phyloP scores from a whole-genome alignment of 2,329 filamentous ascomycete genomes.

The Fusarium subglutinans region DNA sequence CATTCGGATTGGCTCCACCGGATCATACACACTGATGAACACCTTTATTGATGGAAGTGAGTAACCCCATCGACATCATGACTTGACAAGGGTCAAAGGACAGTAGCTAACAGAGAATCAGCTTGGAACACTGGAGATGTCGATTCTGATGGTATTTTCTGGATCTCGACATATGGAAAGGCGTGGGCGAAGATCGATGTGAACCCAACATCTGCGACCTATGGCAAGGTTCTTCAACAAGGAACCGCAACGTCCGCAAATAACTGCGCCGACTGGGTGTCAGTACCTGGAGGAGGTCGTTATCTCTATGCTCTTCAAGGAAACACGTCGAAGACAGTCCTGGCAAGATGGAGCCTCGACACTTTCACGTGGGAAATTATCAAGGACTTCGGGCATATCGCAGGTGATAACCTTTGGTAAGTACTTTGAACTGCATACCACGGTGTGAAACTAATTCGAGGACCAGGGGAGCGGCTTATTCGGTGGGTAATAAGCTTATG shows the following conservation, averaged over 20 bases:
- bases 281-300: background rate
- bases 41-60: background rate
- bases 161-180: background rate
- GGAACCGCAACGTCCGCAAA: background rate
- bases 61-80: background rate
- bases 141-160: background rate
- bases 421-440: background rate
- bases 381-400: background rate
- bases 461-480: slow-evolving; percentile 1
- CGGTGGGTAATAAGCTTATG: background rate
- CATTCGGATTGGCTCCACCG: background rate
- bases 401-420: background rate
- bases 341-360: slow-evolving; percentile 4
- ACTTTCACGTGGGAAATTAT: background rate
- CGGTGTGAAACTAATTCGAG: background rate
- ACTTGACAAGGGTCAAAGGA: no score
- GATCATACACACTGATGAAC: slow-evolving; percentile 7
- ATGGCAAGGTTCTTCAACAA: background rate
- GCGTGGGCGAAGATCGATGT: slow-evolving; percentile 12
- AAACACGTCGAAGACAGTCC: background rate
- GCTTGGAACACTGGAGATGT: slow-evolving; percentile 9
- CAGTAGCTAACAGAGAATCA: background rate
- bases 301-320: slow-evolving; percentile 6
- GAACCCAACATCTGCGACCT: background rate
- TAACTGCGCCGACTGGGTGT: slow-evolving; percentile 1